phyloP scores from a whole-genome alignment of 2,329 filamentous ascomycete species.

The Fusarium tuaranense region DNA sequence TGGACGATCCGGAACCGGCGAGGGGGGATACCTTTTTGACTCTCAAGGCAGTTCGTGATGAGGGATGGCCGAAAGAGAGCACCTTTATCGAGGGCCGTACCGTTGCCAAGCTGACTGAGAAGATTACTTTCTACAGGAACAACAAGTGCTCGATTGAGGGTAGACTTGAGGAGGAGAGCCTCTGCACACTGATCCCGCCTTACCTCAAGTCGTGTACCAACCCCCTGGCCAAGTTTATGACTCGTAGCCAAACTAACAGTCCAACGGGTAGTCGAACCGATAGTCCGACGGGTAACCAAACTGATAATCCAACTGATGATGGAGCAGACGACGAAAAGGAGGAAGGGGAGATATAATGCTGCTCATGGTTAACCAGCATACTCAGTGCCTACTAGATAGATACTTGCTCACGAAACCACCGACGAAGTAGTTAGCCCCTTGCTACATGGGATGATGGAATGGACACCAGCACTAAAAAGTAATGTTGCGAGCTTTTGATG shows the following conservation, averaged over 20 bases:
- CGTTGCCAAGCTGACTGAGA: constrained; percentile 38
- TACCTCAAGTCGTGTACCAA: not conserved
- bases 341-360: not conserved
- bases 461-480: not conserved
- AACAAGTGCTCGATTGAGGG: constrained; percentile 39
- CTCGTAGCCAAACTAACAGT: not conserved
- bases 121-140: not conserved
- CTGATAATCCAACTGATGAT: not conserved
- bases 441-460: not conserved
- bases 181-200: constrained; percentile 7
- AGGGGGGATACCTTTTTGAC: not conserved
- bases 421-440: not conserved
- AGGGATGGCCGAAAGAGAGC: constrained; percentile 3
- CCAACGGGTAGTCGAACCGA: not conserved
- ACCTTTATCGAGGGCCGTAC: constrained; percentile 24
- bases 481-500: not conserved
- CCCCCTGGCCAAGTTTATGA: not conserved
- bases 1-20: not conserved
- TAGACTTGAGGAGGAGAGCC: not conserved
- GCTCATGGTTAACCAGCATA: not conserved
- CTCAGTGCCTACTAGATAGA: not conserved
- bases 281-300: not conserved
- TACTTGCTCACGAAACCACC: not conserved
- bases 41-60: constrained; percentile 15
- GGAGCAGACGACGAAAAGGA: not conserved